Evolutionary conservation across 2,329 filamentous ascomycete genomes (phyloP), one percentile per base, ranked within the genome.

Genomic region (Diatrype stigma): DNA sequence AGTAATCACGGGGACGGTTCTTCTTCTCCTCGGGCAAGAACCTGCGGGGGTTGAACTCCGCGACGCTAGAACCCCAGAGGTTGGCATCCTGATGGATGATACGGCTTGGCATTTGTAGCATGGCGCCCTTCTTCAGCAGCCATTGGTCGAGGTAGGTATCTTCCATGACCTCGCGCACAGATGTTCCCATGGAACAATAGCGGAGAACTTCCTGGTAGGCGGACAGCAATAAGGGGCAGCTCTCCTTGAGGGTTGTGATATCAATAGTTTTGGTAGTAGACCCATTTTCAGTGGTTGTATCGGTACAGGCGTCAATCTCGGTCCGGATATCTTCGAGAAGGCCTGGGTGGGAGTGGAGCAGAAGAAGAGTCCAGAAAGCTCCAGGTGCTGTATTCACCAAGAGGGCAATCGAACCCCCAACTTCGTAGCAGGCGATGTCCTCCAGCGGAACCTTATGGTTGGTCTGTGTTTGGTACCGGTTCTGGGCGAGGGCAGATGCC

Each of bases 171-270:
- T 62, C 58, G 30, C 61, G 57, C 11, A 63, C 55, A 2, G 69
- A 72, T 34, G 67, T 65, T 3, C 70, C 70, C 26, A 69, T 69
- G 22, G 66, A 67, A 42, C 66, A 61, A 45, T 64, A 62, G 3
- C 74, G 69, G 8, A 76, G 63, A 2, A 66, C 66, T 53, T 77
- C 74, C 46, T 75, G 67, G 38, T 71, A 68, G 2, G 67, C 65
- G 6, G 73, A 73, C 3, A 68, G 51, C 3, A 77, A 53, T 0
- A 72, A 62, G 2, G 70, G 68, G 52, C 71, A 75, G 2, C 49
- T 57, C 1, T 61, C 54, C 44, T 70, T 71, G 10, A 73, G 53
- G 6, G 47, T 56, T 10, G 61, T 64, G 2, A 74, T 61, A 47
- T 63, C 57, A 19, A 62, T 45, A 11, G 49, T 45, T 22, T 58